Base-by-base conservation (phyloP, 176 grass and related monocot species). In the Typha latifolia region DNA sequence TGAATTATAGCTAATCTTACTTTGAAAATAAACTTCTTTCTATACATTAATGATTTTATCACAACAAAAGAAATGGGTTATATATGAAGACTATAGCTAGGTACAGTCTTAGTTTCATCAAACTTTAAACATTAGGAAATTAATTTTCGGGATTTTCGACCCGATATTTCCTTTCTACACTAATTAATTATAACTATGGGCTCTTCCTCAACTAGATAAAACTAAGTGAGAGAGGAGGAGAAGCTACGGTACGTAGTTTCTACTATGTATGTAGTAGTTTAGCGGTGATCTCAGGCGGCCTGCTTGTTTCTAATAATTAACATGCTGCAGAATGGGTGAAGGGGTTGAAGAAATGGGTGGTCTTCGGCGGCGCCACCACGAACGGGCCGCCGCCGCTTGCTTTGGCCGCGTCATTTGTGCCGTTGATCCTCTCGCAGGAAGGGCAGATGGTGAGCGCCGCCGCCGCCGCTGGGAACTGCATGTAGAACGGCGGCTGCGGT, bases 311-410 rank as follows among this genome's bases (percentile, higher is more conserved):
- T 19, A 11, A 59, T 16, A 12, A 75, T 85, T 77, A 96, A 86
- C 87, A 96, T 70, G 87, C 76, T 70, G 87, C 82, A 48, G 84
- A 84, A 77, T 86, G 92, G 65, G 92, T 91, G 77, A 88, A 91
- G 27, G 92, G 85, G 62, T 86, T 96, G 83, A 87, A 97, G 83
- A 92, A 97, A 82, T 81, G 91, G 73, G 79, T 77, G 19, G 82
- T 75, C 26, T 71, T 22, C 29, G 49, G 37, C 56, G 37, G 43
- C 0, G 72, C 73, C 12, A 66, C 55, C 4, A 81, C 70, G 62
- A 74, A 79, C 55, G 80, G 32, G 55, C 85, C 76, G 71, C 85
- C 76, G 71, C 68, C 50, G 47, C 70, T 72, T 64, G 64, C 82
- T 26, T 81, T 79, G 77, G 70, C 49, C 34, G 57, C 48, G 14